Evolutionary conservation across 257 asterid genomes (phyloP), one percentile per base, ranked within the genome.

Genomic region (Thymus mandschuricus): DNA sequence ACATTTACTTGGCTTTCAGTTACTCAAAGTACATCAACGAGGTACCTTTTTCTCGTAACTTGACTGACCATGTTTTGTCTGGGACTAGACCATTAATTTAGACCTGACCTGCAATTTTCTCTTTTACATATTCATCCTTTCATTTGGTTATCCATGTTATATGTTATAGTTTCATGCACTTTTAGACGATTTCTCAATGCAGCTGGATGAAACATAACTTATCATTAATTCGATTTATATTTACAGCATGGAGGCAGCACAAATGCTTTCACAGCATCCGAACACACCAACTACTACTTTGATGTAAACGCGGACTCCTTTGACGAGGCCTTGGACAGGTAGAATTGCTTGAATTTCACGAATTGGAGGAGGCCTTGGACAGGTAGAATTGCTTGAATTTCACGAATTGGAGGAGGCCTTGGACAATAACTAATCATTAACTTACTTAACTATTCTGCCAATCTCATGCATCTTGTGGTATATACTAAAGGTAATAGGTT

Each of bases 241-340:
- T 78, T 75, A 66, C 72, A 95, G 99, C 96, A 92, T 79, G 98
- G 98, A 52, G 99, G 99, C 73, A 91, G 95, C 81, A 91, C 96
- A 61, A 95, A 95, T 88, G 99, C 99, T 60, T 95, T 89, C 83
- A 95, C 99, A 13, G 61, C 95, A 50, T 78, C 95, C 60, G 95
- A 89, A 80, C 83, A 89, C 79, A 91, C 99, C 82, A 91, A 91
- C 81, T 94, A 84, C 80, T 75, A 66, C 82, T 94, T 89, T 80
- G 99, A 94, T 82, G 89, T 94, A 46, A 91, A 91, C 85, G 91
- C 92, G 40, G 97, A 94, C 75, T 69, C 83, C 66, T 91, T 91
- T 70, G 97, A 89, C 63, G 99, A 91, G 76, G 99, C 98, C 61
- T 74, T 94, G 88, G 99, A 94, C 86, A 89, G 99, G 99, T 88